These are phyloP conservation scores for Recurvomyces mirabilis DNA, from an alignment of 495 filamentous ascomycete genomes.

Conservation along the genomic window DNA sequence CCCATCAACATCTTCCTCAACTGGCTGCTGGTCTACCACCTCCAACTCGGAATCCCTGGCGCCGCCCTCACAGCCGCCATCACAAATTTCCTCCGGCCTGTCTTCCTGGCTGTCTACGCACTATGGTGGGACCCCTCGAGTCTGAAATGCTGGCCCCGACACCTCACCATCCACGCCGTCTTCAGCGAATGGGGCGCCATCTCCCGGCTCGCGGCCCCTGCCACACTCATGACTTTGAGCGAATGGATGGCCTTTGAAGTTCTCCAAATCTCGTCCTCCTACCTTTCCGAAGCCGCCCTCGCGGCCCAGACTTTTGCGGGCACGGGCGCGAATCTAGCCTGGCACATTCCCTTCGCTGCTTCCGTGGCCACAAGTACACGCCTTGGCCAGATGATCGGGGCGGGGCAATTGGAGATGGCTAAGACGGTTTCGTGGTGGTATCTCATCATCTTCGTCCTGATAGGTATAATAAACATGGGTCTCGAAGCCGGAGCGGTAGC, in stretches of 20 bases:
- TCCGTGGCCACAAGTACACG: no score
- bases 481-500: no score
- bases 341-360: slow-evolving; percentile 21
- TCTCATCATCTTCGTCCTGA: no score
- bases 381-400: no score
- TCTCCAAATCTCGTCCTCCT: slow-evolving; percentile 17
- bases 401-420: no score
- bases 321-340: slow-evolving; percentile 14
- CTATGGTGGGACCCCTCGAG: slow-evolving; percentile 7
- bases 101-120: slow-evolving; percentile 19
- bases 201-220: slow-evolving; percentile 20
- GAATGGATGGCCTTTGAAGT: slow-evolving; percentile 26
- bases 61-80: slow-evolving; percentile 20
- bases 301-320: slow-evolving; percentile 22
- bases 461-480: no score
- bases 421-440: no score
- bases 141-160: slow-evolving; percentile 1
- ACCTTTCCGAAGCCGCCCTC: slow-evolving; percentile 16
- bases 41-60: slow-evolving; percentile 19
- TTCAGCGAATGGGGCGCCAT: slow-evolving; percentile 25
- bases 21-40: slow-evolving; percentile 20
- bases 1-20: slow-evolving; percentile 24
- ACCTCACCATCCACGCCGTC: slow-evolving; percentile 19
- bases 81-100: slow-evolving; percentile 19
- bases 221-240: slow-evolving; percentile 21